Percentiles rank a stretch among this genome's conserved stretches.
Conservation (phyloP, 2,329 filamentous ascomycete genomes). For the Epichloe sp. region DNA sequence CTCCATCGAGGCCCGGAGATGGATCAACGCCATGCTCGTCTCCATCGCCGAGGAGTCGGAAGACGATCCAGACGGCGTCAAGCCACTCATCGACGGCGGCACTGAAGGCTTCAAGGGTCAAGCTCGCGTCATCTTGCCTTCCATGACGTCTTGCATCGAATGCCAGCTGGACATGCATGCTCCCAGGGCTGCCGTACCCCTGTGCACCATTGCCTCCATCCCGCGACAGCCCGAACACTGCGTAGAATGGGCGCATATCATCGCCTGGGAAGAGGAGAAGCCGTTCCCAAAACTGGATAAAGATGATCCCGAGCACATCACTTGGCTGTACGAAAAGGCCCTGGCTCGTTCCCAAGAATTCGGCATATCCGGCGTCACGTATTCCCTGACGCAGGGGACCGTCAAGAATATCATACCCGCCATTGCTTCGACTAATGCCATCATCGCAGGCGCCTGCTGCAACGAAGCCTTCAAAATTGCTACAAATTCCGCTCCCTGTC, state of each 20-base stretch:
- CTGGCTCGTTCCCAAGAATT: constrained; percentile 73
- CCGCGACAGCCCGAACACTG: constrained; percentile 96
- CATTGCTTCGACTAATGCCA: constrained; percentile 94
- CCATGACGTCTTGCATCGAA: constrained; percentile 91
- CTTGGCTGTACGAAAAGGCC: constrained; percentile 88
- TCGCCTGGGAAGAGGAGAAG: constrained; percentile 84
- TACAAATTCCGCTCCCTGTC: constrained; percentile 64
- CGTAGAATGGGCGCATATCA: constrained; percentile 97
- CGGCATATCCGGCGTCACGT: constrained; percentile 83
- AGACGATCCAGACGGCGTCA: constrained; percentile 63
- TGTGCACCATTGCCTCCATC: constrained; percentile 93
- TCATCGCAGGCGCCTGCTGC: constrained; percentile 89
- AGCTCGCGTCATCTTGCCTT: constrained; percentile 80
- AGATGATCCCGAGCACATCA: constrained; percentile 91
- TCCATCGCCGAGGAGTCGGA: constrained; percentile 70
- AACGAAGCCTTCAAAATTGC: constrained; percentile 95
- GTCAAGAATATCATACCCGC: constrained; percentile 99
- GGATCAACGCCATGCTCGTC: constrained; percentile 93
- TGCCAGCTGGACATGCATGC: constrained; percentile 98
- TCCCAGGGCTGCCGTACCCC: constrained; percentile 87
- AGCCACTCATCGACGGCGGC: constrained; percentile 90
- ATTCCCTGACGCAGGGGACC: constrained; percentile 89
- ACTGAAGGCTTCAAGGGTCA: constrained; percentile 99
- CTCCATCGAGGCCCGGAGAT: constrained; percentile 92
- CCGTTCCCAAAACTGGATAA: constrained; percentile 81